Evolutionary conservation across 2,329 filamentous ascomycete genomes (phyloP).

Genomic region (Furcasterigmium sp.): DNA sequence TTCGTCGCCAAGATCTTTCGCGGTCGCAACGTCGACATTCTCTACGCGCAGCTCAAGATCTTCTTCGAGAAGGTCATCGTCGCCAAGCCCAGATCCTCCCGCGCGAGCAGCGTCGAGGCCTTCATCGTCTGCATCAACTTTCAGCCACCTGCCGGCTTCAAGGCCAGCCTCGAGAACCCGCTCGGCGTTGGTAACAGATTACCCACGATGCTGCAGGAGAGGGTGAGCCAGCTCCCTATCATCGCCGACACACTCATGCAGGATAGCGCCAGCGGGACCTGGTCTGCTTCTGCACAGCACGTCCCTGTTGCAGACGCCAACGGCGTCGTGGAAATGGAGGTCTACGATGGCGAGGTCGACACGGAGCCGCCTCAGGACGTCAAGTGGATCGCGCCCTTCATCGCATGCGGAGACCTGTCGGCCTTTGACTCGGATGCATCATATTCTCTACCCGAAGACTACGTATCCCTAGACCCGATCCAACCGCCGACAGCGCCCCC

Average conservation of each 20-base stretch:
- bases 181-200: slow-evolving; percentile 59
- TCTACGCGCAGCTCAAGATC: slow-evolving; percentile 89
- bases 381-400: slow-evolving; percentile 89
- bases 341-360: slow-evolving; percentile 18
- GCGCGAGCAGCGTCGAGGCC: slow-evolving; percentile 94
- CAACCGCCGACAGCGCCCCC: slow-evolving; percentile 95
- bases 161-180: slow-evolving; percentile 69
- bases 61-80: slow-evolving; percentile 86
- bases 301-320: slow-evolving; percentile 6
- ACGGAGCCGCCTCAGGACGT: slow-evolving; percentile 23
- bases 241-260: slow-evolving; percentile 39
- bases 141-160: slow-evolving; percentile 69
- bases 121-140: slow-evolving; percentile 96
- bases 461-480: slow-evolving; percentile 83
- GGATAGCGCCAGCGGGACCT: slow-evolving; percentile 36
- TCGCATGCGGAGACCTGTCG: slow-evolving; percentile 94
- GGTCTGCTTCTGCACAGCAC: slow-evolving; percentile 17
- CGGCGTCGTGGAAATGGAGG: slow-evolving; percentile 17
- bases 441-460: slow-evolving; percentile 80
- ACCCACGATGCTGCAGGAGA: slow-evolving; percentile 41
- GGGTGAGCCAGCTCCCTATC: slow-evolving; percentile 32
- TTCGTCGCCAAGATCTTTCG: slow-evolving; percentile 99
- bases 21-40: slow-evolving; percentile 87
- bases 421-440: slow-evolving; percentile 95
- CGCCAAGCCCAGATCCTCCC: slow-evolving; percentile 87